Conservation (phyloP, 139 green algal genomes). For the Chlorella sp. region DNA sequence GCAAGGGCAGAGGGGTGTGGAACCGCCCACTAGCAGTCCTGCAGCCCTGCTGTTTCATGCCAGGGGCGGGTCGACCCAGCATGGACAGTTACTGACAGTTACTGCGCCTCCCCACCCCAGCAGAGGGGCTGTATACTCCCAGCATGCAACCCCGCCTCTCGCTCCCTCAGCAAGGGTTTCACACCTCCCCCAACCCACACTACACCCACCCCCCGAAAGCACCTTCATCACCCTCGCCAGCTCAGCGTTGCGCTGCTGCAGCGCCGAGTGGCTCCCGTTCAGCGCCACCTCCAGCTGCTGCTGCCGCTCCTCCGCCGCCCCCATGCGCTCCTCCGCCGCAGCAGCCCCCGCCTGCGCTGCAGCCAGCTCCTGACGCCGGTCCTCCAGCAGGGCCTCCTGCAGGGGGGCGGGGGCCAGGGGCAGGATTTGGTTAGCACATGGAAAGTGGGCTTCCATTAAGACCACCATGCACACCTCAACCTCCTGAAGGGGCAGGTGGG, state of each 20-base stretch:
- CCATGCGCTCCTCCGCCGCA: background rate
- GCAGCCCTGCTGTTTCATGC: background rate
- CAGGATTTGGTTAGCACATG: too few species aligned
- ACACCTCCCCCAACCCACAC: too few species aligned
- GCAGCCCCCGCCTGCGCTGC: background rate
- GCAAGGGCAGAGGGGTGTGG: background rate
- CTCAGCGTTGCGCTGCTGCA: constrained; percentile 42
- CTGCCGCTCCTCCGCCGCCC: constrained; percentile 29
- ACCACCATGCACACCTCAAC: too few species aligned
- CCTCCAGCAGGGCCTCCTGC: background rate
- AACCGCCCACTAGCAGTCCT: background rate
- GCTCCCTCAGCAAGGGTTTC: background rate
- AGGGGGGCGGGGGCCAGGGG: background rate
- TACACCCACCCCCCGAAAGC: background rate
- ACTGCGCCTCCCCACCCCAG: too few species aligned
- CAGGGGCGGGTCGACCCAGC: background rate
- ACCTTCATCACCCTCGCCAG: constrained; percentile 15
- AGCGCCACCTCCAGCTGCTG: constrained; percentile 42
- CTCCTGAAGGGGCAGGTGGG: too few species aligned
- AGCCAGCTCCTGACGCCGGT: constrained; percentile 35
- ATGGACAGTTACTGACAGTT: too few species aligned
- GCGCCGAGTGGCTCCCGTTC: constrained; percentile 34
- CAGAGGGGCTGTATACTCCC: too few species aligned
- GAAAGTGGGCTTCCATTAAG: too few species aligned
- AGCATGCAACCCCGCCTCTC: background rate